A percentile compares a stretch with the other conserved stretches of the same genome.
phyloP scores from a whole-genome alignment of 1,284 basidiomycete species.

The Ganoderma boninense region DNA sequence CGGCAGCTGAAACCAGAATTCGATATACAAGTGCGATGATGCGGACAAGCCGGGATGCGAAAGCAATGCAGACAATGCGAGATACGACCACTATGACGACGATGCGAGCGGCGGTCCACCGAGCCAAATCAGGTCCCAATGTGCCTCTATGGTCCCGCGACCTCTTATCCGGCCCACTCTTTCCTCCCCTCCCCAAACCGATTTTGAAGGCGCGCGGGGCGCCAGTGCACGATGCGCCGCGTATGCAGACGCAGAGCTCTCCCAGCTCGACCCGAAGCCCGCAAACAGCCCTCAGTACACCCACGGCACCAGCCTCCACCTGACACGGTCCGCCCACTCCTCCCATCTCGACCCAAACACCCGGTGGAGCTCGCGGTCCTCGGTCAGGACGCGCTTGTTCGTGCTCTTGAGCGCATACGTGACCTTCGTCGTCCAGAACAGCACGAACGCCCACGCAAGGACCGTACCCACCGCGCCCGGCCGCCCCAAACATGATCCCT shows the following conservation, averaged over 20 bases:
- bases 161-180: background rate
- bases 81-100: background rate
- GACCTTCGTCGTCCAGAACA: conserved; percentile 39
- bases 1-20: background rate
- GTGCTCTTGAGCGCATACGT: conserved; percentile 39
- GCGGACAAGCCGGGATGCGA: background rate
- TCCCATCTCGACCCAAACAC: conserved; percentile 63
- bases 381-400: conserved; percentile 42
- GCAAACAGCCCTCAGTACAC: conserved; percentile 27
- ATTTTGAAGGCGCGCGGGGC: background rate
- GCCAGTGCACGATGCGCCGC: background rate
- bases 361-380: conserved; percentile 61
- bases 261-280: background rate
- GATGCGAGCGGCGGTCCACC: background rate
- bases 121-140: conserved; percentile 3
- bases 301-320: conserved; percentile 63
- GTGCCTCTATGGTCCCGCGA: conserved; percentile 6
- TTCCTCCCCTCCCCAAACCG: background rate
- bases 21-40: background rate
- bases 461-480: conserved; percentile 28
- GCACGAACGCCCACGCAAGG: conserved; percentile 34
- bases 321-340: conserved; percentile 56
- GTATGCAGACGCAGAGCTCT: background rate
- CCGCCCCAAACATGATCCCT: conserved; percentile 35
- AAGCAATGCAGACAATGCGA: background rate